Conservation (phyloP, 2,329 filamentous ascomycete species). For the Microsporum ferrugineum region DNA sequence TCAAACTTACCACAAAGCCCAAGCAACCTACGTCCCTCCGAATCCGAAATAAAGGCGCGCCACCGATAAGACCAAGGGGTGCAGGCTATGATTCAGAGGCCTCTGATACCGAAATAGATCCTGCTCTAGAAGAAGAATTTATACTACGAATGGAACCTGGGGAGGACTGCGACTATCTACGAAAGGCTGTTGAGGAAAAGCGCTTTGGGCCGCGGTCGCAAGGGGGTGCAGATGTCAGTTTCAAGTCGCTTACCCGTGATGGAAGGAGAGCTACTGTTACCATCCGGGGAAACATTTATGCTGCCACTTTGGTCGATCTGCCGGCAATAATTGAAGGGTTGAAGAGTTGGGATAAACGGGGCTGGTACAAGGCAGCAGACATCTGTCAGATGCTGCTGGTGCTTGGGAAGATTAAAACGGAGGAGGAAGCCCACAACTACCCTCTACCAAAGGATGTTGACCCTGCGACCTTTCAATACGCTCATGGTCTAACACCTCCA, state of each 20-base stretch:
- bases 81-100: conserved; percentile 96
- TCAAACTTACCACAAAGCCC: conserved; percentile 28
- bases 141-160: conserved; percentile 80
- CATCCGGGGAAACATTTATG: conserved; percentile 60
- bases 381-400: conserved; percentile 83
- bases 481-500: conserved; percentile 76
- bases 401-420: conserved; percentile 54
- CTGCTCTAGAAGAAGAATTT: conserved; percentile 79
- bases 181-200: conserved; percentile 61
- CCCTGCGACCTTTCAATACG: conserved; percentile 58
- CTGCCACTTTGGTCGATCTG: conserved; percentile 67
- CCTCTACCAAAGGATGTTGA: conserved; percentile 61
- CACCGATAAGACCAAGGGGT: conserved; percentile 59
- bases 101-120: conserved; percentile 78
- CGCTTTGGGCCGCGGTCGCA: conserved; percentile 57
- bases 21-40: conserved; percentile 40
- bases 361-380: conserved; percentile 80
- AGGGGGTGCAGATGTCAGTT: conserved; percentile 63
- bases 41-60: conserved; percentile 56
- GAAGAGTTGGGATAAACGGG: conserved; percentile 85
- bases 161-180: conserved; percentile 72
- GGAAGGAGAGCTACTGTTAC: conserved; percentile 61
- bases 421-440: conserved; percentile 53
- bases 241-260: conserved; percentile 63
- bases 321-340: conserved; percentile 81